phyloP scores from a whole-genome alignment of 202 grass and related monocot species.

The Zoysia matrella region DNA sequence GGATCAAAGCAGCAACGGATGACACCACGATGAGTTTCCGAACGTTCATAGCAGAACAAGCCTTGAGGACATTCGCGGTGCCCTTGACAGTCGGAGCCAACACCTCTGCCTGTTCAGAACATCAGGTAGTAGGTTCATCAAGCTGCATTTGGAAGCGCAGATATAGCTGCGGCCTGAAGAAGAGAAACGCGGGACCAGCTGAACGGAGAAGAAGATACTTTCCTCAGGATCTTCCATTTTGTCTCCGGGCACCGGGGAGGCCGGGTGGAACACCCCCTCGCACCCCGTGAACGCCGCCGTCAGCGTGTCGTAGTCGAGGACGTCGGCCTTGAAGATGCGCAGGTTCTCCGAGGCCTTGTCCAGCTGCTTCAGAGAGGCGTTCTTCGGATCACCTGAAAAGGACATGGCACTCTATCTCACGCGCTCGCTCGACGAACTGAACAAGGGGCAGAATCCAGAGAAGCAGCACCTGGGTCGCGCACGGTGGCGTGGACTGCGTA shows the following conservation, averaged over 20 bases:
- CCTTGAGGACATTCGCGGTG: slow-evolving; percentile 56
- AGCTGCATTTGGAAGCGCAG: no score
- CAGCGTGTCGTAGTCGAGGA: slow-evolving; percentile 39
- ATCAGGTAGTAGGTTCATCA: background rate
- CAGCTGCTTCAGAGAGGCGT: slow-evolving; percentile 28
- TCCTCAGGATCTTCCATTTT: slow-evolving; percentile 39
- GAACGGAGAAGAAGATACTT: background rate
- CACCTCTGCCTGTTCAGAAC: slow-evolving; percentile 46
- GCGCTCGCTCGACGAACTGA: no score
- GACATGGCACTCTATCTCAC: background rate
- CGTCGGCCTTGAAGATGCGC: slow-evolving; percentile 47
- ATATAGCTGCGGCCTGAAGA: no score
- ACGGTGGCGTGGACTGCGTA: no score
- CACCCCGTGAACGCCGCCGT: slow-evolving; percentile 30
- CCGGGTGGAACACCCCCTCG: slow-evolving; percentile 55
- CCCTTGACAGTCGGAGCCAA: slow-evolving; percentile 61
- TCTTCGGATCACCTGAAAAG: slow-evolving; percentile 42
- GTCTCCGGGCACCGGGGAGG: slow-evolving; percentile 28
- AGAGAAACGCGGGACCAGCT: no score
- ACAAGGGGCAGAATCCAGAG: no score
- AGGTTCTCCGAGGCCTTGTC: slow-evolving; percentile 37
- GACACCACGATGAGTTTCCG: slow-evolving; percentile 52
- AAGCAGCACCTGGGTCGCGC: slow-evolving; percentile 8
- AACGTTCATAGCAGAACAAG: slow-evolving; percentile 45
- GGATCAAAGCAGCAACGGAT: slow-evolving; percentile 40